Base-by-base conservation (phyloP, 2,329 filamentous ascomycete genomes). In the Colletotrichum siamense region DNA sequence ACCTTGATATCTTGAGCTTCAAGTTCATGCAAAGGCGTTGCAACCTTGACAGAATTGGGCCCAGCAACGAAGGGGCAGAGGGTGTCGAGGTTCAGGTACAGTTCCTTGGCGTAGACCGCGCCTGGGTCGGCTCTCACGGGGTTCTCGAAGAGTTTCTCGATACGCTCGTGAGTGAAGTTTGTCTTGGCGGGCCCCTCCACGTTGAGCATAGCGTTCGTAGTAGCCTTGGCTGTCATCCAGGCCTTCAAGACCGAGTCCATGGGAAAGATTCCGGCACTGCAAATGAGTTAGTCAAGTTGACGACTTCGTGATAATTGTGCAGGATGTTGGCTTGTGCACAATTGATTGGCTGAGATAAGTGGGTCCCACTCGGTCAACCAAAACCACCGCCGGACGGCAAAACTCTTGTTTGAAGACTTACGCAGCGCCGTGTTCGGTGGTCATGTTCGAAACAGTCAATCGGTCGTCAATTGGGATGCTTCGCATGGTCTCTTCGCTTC, bases 41-140 rank as follows among this genome's bases (percentile, higher is more conserved):
- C 92, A 0, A 98, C 87, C 85, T 98, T 98, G 81, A 98, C 95
- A 0, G 94, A 96, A 86, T 98, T 98, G 1, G 96, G 96, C 0
- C 96, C 96, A 0, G 96, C 90, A 12, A 98, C 93, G 73, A 94
- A 96, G 0, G 96, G 96, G 0, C 95, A 94, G 0, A 98, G 90
- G 0, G 95, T 96, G 0, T 94, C 95, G 1, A 98, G 90, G 82
- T 98, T 92, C 8, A 98, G 87, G 83, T 94, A 96, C 0, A 98
- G 89, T 55, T 93, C 87, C 85, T 99, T 98, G 71, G 95, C 94
- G 79, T 98, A 99, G 8, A 87, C 88, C 2, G 96, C 96, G 10
- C 92, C 94, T 16, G 90, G 91, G 81, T 98, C 96, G 4, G 96
- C 95, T 1, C 82, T 84, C 4, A 96, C 82, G 1, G 89, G 92